Evolutionary conservation across 1,284 basidiomycete species (phyloP), one percentile per base, ranked within the genome.

Genomic region (Cutaneotrichosporon sp.): DNA sequence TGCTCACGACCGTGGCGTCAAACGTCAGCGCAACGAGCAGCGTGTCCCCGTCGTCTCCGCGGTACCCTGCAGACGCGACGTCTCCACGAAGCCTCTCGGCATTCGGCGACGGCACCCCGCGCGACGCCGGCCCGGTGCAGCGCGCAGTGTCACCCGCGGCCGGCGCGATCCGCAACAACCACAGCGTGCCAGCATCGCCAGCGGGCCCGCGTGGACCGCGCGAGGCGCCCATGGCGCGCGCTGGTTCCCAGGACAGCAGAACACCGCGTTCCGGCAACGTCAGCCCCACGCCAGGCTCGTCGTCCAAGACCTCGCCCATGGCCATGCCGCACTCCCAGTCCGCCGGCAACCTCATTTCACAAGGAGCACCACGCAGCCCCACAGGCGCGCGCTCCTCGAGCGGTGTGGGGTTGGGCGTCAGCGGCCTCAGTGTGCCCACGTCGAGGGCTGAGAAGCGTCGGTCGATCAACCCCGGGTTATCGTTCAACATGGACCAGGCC

Each of bases 381-480:
- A 57, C 54, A 3, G 36, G 20, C 9, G 34, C 34, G 51, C 51
- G 51, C 13, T 38, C 34, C 5, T n/a, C 46, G 4, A 50, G 54
- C 31, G 33, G 33, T 9, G 22, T 38, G 22, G 55, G 33, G 3
- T 46, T 57, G 13, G 55, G 55, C 10, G 45, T 49, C 24, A 38
- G 33, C 10, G 76, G 76, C 1, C 64, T 81, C 27, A 70, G 70
- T 46, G 75, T 78, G 5, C 74, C 77, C 2, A 69, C 71, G 1
- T 66, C 63, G 34, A 75, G 74, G 62, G 76, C 78, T 0, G 78
- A 78, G 16, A 67, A 71, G 36, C 61, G 80, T 46, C 58, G 78
- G 27, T 80, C 79, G 0, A 81, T 81, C 71, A 81, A 80, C 61
- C 80, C 80, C 0, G 75, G 67, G 11, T 75, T 76, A 72, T 68